Base-by-base conservation (phyloP, 1,284 basidiomycete species). In the Papiliotrema fonsecae region DNA sequence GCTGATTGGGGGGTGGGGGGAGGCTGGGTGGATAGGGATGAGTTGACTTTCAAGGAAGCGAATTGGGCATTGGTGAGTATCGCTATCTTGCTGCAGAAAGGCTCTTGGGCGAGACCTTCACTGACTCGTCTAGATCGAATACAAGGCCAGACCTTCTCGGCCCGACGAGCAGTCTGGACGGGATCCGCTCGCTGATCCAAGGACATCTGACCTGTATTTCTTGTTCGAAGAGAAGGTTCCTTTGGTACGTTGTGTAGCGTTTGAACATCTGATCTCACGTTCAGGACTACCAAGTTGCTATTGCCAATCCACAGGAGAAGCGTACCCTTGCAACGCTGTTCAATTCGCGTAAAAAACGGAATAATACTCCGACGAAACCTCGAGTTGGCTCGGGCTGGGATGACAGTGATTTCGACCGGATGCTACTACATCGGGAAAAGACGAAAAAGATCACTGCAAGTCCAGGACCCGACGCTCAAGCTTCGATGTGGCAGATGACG, bases 141-240 rank as follows among this genome's bases (percentile, higher is more conserved):
- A 85, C 76, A 88, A 85, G 62, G 82, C 87, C 0, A 65, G 43
- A 25, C 61, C 69, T 2, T 49, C 47, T 6, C 46, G 50, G 19
- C 42, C 53, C 13, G 50, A 61, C 19, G 65, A 52, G 60, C 40
- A 51, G 25, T 41, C 49, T 6, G 25, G 38, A 34, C 2, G 26
- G n/a, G 53, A 58, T 36, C 50, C 62, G 7, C 67, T 69, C 0
- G 55, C 51, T 6, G 83, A 84, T 58, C 82, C 81, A 0, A 77
- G 82, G 16, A 79, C 76, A 1, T 71, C 78, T 11, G 74, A 79
- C 0, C 79, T 82, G 0, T 78, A 87, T 38, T 79, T 91, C 46
- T 76, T 93, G 6, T 90, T 88, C 59, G 88, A 93, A 71, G 89
- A 92, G 64, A 87, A 87, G 50, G 86, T 93, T 4, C 89, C 88